Evolutionary conservation across 768 basidiomycete species (phyloP).

Genomic region (Coprinellus micaceus): DNA sequence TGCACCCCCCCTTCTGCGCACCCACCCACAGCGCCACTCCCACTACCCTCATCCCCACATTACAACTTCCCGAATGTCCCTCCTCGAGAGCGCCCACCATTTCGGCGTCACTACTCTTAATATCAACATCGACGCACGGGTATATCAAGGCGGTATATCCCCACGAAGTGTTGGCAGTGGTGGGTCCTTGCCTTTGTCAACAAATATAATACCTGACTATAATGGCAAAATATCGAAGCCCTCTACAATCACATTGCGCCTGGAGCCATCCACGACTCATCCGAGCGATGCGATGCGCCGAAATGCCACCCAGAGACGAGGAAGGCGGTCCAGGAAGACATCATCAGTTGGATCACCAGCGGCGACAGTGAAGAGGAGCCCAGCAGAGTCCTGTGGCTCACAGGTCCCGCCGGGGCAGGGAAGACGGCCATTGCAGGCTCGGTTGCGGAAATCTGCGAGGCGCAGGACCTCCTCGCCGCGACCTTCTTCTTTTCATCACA

Average conservation of each 20-base stretch:
- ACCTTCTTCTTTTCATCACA: conserved; percentile 11
- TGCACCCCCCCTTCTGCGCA: no score
- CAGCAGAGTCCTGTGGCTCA: conserved; percentile 1
- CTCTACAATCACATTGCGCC: not conserved
- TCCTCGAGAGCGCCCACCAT: no score
- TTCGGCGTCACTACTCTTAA: no score
- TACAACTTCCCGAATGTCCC: no score
- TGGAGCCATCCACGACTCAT: conserved; percentile 10
- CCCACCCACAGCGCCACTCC: no score
- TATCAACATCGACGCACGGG: no score
- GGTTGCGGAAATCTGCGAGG: conserved; percentile 5
- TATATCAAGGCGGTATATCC: no score
- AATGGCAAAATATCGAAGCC: not conserved
- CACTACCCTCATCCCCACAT: no score
- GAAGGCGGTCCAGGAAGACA: conserved; percentile 6
- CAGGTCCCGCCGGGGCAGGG: conserved; percentile 10
- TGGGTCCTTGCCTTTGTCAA: no score
- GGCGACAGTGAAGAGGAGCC: not conserved
- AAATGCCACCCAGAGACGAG: conserved; percentile 8
- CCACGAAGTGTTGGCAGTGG: no score
- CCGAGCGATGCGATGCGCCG: conserved; percentile 7
- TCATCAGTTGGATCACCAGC: conserved; percentile 1
- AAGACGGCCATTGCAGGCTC: conserved; percentile 11
- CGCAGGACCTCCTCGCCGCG: not conserved
- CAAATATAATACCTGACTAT: no score